phyloP scores from a whole-genome alignment of 2,329 filamentous ascomycete species.

The Cadophora sp. region DNA sequence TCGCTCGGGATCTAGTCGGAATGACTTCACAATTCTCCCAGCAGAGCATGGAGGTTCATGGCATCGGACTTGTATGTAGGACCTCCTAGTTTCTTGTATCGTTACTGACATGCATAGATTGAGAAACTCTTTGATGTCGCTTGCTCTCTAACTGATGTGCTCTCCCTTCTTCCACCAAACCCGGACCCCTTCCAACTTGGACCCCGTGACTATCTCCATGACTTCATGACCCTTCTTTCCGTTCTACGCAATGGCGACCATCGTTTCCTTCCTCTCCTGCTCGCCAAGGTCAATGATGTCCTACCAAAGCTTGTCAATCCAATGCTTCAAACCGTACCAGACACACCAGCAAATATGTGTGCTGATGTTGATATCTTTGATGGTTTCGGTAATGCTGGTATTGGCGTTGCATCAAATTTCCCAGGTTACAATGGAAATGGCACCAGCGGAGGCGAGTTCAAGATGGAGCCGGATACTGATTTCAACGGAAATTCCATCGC shows the following conservation, averaged over 20 bases:
- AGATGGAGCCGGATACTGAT: constrained; percentile 40
- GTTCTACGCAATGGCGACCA: constrained; percentile 77
- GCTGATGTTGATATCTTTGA: constrained; percentile 66
- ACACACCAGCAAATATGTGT: constrained; percentile 51
- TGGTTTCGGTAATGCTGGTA: constrained; percentile 68
- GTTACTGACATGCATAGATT: constrained; percentile 53
- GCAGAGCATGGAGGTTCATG: constrained; percentile 76
- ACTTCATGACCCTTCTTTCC: constrained; percentile 71
- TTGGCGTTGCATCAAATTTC: constrained; percentile 50
- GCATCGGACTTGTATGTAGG: constrained; percentile 71
- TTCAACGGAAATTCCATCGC: constrained; percentile 31
- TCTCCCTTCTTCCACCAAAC: constrained; percentile 68
- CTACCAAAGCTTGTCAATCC: constrained; percentile 68
- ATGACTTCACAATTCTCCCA: constrained; percentile 76
- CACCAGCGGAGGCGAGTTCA: constrained; percentile 41
- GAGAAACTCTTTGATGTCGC: constrained; percentile 83
- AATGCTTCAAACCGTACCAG: constrained; percentile 64
- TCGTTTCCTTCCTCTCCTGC: constrained; percentile 77
- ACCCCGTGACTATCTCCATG: constrained; percentile 76
- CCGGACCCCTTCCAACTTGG: constrained; percentile 68
- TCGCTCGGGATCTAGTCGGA: constrained; percentile 66
- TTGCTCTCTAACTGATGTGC: constrained; percentile 74
- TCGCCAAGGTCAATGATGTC: constrained; percentile 77
- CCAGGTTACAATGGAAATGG: constrained; percentile 39
- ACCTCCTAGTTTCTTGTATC: not conserved